Conservation (phyloP, 129 eudicot genomes). For the Helichrysum umbraculigerum region DNA sequence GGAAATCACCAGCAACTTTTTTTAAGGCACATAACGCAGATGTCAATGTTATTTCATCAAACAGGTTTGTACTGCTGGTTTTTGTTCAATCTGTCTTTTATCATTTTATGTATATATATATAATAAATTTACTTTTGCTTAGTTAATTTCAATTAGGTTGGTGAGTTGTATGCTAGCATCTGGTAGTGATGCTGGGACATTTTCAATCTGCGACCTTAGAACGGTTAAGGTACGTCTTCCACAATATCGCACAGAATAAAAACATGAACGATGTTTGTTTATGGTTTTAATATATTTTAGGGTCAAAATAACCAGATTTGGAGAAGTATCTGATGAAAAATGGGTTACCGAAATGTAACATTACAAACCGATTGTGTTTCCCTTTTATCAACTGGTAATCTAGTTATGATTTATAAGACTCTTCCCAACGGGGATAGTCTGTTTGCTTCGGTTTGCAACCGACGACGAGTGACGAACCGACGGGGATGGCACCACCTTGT, state of each 20-base stretch:
- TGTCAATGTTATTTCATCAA: slow-evolving; percentile 98
- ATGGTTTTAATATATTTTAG: slow-evolving; percentile 1
- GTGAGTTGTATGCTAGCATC: slow-evolving; percentile 93
- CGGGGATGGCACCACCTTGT: too few species aligned
- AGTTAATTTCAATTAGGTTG: slow-evolving; percentile 43
- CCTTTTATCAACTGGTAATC: not conserved
- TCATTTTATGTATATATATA: too few species aligned
- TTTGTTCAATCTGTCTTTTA: not conserved
- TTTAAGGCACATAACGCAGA: slow-evolving; percentile 87
- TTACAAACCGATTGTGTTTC: too few species aligned
- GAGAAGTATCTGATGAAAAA: not conserved
- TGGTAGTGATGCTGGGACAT: slow-evolving; percentile 93
- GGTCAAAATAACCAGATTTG: not conserved
- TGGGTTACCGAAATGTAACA: not conserved
- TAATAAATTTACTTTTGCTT: not conserved
- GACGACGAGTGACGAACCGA: too few species aligned
- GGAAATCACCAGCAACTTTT: slow-evolving; percentile 68
- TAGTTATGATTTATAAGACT: not conserved
- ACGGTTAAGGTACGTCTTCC: slow-evolving; percentile 62
- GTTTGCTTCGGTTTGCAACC: too few species aligned
- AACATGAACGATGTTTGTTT: not conserved
- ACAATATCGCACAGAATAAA: not conserved
- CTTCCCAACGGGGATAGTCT: too few species aligned
- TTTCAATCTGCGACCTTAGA: slow-evolving; percentile 90
- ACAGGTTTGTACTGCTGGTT: slow-evolving; percentile 51